Conservation (phyloP, 1,284 basidiomycete species). For the Grifola frondosa region DNA sequence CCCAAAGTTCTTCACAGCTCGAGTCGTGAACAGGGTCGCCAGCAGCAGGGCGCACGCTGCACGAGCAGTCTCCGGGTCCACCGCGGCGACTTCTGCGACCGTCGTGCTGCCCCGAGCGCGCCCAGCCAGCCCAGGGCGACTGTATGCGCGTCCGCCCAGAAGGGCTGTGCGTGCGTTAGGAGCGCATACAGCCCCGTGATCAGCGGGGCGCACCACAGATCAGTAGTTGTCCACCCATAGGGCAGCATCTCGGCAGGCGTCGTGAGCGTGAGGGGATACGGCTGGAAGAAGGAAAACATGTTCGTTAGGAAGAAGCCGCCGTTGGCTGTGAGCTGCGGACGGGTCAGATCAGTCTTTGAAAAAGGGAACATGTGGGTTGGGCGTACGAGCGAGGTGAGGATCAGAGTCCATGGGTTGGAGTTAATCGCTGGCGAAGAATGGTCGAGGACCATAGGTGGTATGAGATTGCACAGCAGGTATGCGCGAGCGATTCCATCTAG, state of each 20-base stretch:
- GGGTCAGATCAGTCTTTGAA: neutral
- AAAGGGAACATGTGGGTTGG: neutral
- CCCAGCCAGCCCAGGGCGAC: slow-evolving; percentile 44
- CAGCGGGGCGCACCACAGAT: slow-evolving; percentile 74
- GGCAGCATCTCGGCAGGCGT: slow-evolving; percentile 70
- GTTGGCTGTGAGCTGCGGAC: slow-evolving; percentile 60
- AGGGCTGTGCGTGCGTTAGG: slow-evolving; percentile 75
- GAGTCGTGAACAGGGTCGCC: slow-evolving; percentile 52
- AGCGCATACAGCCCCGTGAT: slow-evolving; percentile 69
- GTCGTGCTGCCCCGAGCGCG: slow-evolving; percentile 26
- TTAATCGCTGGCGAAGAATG: slow-evolving; percentile 50
- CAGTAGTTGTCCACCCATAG: slow-evolving; percentile 73
- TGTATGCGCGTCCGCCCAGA: slow-evolving; percentile 64
- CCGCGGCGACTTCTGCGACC: slow-evolving; percentile 38
- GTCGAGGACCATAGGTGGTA: slow-evolving; percentile 60
- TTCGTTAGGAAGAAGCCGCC: slow-evolving; percentile 72
- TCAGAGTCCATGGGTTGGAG: slow-evolving; percentile 68
- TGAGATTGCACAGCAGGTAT: slow-evolving; percentile 66
- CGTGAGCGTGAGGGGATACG: slow-evolving; percentile 56
- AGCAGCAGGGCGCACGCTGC: slow-evolving; percentile 65
- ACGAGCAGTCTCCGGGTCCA: slow-evolving; percentile 62
- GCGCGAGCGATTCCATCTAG: slow-evolving; percentile 71
- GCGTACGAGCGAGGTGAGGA: slow-evolving; percentile 65
- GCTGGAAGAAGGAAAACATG: slow-evolving; percentile 66
- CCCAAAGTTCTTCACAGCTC: slow-evolving; percentile 59